Percentiles rank a stretch among this genome's conserved stretches.
phyloP scores from a whole-genome alignment of 306 rosid genomes.

The Herpetospermum pedunculosum region DNA sequence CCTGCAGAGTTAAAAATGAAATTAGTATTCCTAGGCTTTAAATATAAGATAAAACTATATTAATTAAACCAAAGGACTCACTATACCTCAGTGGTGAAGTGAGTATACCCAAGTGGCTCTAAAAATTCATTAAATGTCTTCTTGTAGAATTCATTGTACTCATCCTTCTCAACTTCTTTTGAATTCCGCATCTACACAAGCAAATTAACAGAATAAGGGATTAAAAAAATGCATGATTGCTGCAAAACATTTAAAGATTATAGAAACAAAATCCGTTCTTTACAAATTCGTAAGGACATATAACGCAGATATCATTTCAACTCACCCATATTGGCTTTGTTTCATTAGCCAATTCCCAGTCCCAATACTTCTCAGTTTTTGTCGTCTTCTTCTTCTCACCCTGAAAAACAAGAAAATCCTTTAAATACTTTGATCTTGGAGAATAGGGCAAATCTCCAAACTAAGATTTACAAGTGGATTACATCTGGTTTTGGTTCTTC shows the following conservation, averaged over 20 bases:
- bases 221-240: not conserved
- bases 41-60: not conserved
- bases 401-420: constrained; percentile 26
- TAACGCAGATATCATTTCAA: constrained; percentile 2
- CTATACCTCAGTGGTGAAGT: constrained; percentile 89
- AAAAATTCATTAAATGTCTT: constrained; percentile 78
- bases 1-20: constrained; percentile 41
- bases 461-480: constrained; percentile 4
- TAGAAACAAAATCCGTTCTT: not conserved
- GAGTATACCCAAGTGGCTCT: constrained; percentile 80
- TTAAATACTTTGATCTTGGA: not conserved
- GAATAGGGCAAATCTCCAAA: not conserved
- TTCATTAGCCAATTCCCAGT: constrained; percentile 92
- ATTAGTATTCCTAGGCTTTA: not conserved
- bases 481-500: constrained; percentile 81
- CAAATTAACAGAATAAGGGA: constrained; percentile 4
- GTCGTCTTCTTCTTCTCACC: constrained; percentile 66
- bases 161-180: constrained; percentile 77
- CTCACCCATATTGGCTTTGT: constrained; percentile 99
- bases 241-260: not conserved
- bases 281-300: not conserved
- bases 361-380: constrained; percentile 95
- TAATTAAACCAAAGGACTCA: not conserved
- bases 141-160: constrained; percentile 86
- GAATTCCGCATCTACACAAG: constrained; percentile 69